phyloP scores from a whole-genome alignment of 768 basidiomycete species.

The Pisolithus tinctorius region DNA sequence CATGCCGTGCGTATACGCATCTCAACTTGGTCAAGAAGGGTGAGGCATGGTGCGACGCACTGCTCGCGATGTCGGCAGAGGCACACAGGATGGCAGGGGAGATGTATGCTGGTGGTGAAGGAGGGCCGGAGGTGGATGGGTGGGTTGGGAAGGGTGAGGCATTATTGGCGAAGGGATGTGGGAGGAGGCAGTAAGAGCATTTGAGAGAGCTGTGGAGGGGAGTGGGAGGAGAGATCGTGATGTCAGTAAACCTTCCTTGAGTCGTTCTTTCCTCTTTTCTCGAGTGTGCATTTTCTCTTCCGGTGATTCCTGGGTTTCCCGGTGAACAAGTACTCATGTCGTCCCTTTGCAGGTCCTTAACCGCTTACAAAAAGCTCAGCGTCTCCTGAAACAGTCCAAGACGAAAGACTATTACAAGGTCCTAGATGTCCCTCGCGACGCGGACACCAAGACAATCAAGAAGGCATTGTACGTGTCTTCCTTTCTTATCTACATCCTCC shows the following conservation, averaged over 20 bases:
- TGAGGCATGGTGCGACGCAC: constrained; percentile 64
- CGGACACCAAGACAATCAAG: constrained; percentile 87
- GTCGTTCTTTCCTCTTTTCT: too few species aligned
- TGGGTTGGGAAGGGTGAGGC: constrained; percentile 70
- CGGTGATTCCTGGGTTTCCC: too few species aligned
- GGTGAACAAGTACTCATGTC: neutral
- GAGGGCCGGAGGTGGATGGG: constrained; percentile 60
- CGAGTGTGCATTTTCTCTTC: too few species aligned
- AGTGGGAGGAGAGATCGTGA: constrained; percentile 71
- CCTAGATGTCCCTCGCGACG: constrained; percentile 80
- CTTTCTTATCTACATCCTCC: neutral
- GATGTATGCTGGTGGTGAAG: constrained; percentile 32
- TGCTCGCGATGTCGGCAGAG: constrained; percentile 47
- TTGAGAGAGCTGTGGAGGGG: constrained; percentile 80
- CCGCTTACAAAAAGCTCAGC: constrained; percentile 76
- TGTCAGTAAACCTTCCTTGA: constrained; percentile 33
- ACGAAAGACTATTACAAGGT: constrained; percentile 98
- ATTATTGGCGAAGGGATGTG: constrained; percentile 65
- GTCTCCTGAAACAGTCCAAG: constrained; percentile 79
- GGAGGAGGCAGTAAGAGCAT: constrained; percentile 75
- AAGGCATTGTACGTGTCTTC: constrained; percentile 70
- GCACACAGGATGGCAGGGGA: constrained; percentile 21
- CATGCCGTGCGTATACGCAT: constrained; percentile 74
- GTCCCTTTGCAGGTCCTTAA: constrained; percentile 48
- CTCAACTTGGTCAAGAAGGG: constrained; percentile 46